A percentile compares a stretch with the other conserved stretches of the same genome.
Conservation (phyloP, 2,329 filamentous ascomycete species). For the Eutypa lata region DNA sequence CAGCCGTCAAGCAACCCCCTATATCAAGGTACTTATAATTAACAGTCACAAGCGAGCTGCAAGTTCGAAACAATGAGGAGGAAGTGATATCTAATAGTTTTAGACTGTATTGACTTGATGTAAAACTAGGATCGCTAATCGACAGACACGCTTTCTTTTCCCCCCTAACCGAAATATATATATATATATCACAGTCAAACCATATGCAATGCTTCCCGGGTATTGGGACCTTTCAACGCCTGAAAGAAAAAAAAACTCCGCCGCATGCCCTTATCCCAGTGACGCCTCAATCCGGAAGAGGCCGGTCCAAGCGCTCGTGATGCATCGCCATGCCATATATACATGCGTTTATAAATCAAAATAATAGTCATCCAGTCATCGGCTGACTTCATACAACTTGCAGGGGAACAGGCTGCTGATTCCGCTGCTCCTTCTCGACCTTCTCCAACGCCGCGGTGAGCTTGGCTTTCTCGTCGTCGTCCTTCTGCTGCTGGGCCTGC, state of each 20-base stretch:
- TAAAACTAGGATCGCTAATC: too few relatives aligned
- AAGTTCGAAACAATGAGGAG: too few relatives aligned
- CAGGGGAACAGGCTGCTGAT: not conserved
- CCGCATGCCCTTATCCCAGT: not conserved
- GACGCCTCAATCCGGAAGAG: not conserved
- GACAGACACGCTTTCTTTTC: too few relatives aligned
- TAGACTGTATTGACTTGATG: too few relatives aligned
- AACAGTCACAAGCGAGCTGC: too few relatives aligned
- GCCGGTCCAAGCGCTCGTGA: not conserved
- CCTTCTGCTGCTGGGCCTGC: constrained; percentile 67
- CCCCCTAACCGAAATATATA: too few relatives aligned
- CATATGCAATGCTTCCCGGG: not conserved
- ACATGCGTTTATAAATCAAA: not conserved
- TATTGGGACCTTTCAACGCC: not conserved
- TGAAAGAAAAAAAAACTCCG: not conserved
- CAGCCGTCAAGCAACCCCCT: too few relatives aligned
- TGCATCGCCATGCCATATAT: not conserved
- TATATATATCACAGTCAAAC: too few relatives aligned
- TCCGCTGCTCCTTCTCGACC: constrained; percentile 12
- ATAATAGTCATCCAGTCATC: not conserved
- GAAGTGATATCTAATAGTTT: too few relatives aligned
- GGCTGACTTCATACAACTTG: not conserved
- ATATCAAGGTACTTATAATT: too few relatives aligned
- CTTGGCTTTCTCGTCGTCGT: constrained; percentile 42
- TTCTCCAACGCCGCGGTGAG: constrained; percentile 19